Percentiles rank a stretch among this genome's conserved stretches.
These are phyloP conservation scores for Lolium perenne DNA, from an alignment of 176 grass and related monocot species.

Conservation along the genomic window DNA sequence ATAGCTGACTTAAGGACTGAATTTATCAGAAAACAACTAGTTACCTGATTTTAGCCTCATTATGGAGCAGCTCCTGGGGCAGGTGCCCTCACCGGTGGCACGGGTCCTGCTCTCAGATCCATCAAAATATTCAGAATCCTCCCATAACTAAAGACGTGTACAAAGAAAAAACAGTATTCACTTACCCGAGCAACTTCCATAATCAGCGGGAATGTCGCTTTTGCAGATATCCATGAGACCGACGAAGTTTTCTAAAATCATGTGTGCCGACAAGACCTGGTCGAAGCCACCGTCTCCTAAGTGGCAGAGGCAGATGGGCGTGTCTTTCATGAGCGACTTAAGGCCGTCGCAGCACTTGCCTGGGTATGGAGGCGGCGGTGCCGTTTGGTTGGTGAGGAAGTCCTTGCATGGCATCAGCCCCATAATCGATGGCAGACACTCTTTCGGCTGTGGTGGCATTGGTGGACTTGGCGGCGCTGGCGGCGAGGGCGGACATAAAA, in stretches of 20 bases:
- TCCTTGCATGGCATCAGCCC: slow-evolving; percentile 39
- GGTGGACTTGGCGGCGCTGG: background rate
- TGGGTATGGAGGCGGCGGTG: background rate
- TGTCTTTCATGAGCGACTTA: background rate
- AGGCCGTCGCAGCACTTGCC: slow-evolving; percentile 27
- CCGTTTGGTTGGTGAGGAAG: slow-evolving; percentile 16
- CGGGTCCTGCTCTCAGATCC: background rate
- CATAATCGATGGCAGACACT: slow-evolving; percentile 22
- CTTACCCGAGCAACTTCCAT: background rate
- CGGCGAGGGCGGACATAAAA: background rate
- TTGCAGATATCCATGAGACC: background rate
- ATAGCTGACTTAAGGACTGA: background rate
- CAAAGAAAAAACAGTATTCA: background rate
- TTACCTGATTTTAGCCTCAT: background rate
- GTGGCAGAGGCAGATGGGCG: slow-evolving; percentile 27
- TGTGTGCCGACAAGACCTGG: slow-evolving; percentile 7
- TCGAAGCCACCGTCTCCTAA: background rate
- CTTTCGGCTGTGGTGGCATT: background rate
- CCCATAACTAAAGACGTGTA: background rate
- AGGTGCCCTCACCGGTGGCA: background rate
- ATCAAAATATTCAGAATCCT: background rate
- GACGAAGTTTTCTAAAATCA: background rate
- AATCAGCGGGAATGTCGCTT: background rate
- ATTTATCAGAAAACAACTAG: background rate
- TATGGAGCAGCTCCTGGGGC: background rate